Evolutionary conservation across 176 grass and related monocot genomes (phyloP).

Genomic region (Carex scoparia): DNA sequence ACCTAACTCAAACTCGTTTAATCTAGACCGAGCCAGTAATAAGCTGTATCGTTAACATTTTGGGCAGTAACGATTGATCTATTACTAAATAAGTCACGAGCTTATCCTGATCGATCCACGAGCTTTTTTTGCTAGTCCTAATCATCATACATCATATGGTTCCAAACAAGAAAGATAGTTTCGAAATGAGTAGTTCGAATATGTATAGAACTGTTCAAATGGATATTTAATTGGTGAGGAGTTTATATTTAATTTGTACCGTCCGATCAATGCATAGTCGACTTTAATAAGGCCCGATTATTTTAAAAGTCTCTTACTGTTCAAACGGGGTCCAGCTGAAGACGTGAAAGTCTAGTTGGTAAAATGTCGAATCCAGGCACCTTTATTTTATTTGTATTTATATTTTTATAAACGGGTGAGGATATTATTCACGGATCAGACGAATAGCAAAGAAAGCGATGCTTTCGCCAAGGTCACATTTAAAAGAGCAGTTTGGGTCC

Average conservation of each 20-base stretch:
- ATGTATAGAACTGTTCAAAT: not conserved
- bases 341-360: not conserved
- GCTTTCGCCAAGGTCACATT: not conserved
- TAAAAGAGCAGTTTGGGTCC: too few species aligned
- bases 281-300: not conserved
- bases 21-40: too few species aligned
- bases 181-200: not conserved
- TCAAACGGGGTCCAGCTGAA: not conserved
- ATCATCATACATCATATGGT: too few species aligned
- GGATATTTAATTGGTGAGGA: not conserved
- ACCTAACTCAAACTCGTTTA: too few species aligned
- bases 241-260: not conserved
- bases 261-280: not conserved
- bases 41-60: too few species aligned
- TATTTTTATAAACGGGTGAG: not conserved
- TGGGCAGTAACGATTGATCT: too few species aligned
- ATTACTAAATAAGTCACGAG: too few species aligned
- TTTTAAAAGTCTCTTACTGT: not conserved
- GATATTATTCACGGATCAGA: slow-evolving; percentile 10
- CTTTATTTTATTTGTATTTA: not conserved
- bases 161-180: too few species aligned
- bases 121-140: too few species aligned
- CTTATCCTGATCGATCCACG: too few species aligned
- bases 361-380: not conserved
- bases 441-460: not conserved